These are phyloP conservation scores for Schizochytrium sp. DNA, from an alignment of 108 stramenopile genomes.

Conservation along the genomic window DNA sequence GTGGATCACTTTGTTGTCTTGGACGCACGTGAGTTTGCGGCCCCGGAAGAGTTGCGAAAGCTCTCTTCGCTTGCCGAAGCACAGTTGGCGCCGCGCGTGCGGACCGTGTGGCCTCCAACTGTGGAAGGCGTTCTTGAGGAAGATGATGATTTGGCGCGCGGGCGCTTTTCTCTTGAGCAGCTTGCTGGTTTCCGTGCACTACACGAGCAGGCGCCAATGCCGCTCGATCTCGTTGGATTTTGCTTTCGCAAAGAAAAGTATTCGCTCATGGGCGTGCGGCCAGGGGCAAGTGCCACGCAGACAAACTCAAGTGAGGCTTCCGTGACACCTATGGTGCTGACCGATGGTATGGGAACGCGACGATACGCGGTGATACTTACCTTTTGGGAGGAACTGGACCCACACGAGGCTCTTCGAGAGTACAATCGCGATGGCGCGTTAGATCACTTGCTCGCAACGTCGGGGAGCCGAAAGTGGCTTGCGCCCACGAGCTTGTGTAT, in stretches of 20 bases:
- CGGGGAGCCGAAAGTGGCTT: background rate
- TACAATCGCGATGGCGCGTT: background rate
- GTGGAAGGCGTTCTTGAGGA: constrained; percentile 1
- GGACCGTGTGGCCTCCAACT: background rate
- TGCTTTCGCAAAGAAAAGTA: background rate
- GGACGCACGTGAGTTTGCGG: background rate
- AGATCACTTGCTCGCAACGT: background rate
- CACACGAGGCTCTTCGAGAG: background rate
- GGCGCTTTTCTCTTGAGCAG: background rate
- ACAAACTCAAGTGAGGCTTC: background rate
- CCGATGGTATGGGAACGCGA: background rate
- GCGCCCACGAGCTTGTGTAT: background rate
- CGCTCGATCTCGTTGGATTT: background rate
- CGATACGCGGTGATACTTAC: background rate
- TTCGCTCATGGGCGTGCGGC: background rate
- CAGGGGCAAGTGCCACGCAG: background rate
- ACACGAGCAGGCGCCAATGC: background rate
- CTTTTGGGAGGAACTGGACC: background rate
- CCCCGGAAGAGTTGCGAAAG: background rate
- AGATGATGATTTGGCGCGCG: background rate
- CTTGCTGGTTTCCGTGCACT: background rate
- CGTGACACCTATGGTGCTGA: background rate
- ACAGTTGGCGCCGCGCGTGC: background rate
- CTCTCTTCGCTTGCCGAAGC: background rate
- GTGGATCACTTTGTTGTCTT: background rate